Base-by-base conservation (phyloP, 2,329 filamentous ascomycete genomes). In the Colletotrichum tabaci region DNA sequence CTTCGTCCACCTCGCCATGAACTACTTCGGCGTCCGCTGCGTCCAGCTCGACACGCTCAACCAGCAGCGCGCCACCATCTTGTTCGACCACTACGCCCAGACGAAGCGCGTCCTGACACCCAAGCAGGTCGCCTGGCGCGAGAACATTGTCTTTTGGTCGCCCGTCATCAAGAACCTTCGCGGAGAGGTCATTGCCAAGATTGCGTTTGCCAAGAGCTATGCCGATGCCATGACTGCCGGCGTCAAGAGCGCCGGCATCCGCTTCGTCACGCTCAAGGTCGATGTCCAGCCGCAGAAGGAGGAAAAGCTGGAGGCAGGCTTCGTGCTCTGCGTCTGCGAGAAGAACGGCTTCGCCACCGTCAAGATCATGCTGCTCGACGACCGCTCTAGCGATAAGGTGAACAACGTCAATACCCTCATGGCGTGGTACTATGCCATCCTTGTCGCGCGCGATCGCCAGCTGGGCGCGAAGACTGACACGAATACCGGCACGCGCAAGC, bases 1-100 rank as follows among this genome's bases (percentile, higher is more conserved):
- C 18, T 84, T 89, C 15, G 84, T 93, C 8, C 96, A 98, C 81
- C 87, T 98, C 8, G 89, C 87, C 78, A 95, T 93, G 76, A 98
- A 98, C 81, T 96, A 97, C 80, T 87, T 90, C 44, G 96, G 95
- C 52, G 96, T 99, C 6, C 88, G 92, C 73, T 88, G 93, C 60
- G 95, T 99, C 18, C 91, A 90, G 79, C 94, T 98, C 91, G 89
- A 89, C 49, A 94, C 90, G 8, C 86, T 98, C 46, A 98, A 98
- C 82, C 88, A 94, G 26, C 95, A 98, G 81, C 89, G 96, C 46
- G 93, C 95, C 2, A 94, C 92, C 58, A 90, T 98, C 23, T 85
- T 97, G 1, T 91, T 95, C 76, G 87, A 89, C 50, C 84, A 87
- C 73, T 88, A 88, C 64, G 79, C 92, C 75, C 85, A 80, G 63